Evolutionary conservation across 2,329 filamentous ascomycete genomes (phyloP).

Genomic region (Beauveria sp.): DNA sequence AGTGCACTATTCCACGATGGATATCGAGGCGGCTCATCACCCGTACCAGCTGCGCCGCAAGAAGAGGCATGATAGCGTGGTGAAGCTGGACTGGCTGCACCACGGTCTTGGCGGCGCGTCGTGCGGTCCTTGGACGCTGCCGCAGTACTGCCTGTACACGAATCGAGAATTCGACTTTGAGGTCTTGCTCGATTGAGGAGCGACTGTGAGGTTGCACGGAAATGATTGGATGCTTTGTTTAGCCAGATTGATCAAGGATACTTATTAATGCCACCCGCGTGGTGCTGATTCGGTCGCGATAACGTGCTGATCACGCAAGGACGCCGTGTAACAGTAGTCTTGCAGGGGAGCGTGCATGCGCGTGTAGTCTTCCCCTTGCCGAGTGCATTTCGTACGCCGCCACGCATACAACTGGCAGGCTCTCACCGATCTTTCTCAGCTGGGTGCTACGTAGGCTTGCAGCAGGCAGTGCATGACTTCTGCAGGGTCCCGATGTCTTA

Average conservation of each 20-base stretch:
- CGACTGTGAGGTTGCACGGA: neutral
- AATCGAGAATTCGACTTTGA: conserved; percentile 35
- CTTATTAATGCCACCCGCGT: neutral
- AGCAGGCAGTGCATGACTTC: neutral
- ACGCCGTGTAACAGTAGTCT: neutral
- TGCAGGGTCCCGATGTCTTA: neutral
- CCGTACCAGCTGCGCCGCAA: conserved; percentile 50
- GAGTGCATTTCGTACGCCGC: no score
- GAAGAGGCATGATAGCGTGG: conserved; percentile 41
- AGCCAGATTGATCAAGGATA: neutral
- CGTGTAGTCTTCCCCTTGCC: neutral
- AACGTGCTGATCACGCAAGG: conserved; percentile 5
- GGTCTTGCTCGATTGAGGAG: conserved; percentile 32
- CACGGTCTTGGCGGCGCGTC: conserved; percentile 56
- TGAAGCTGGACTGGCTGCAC: conserved; percentile 53
- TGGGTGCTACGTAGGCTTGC: neutral
- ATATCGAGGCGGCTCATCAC: conserved; percentile 47
- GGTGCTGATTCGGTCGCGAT: neutral
- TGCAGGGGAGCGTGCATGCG: neutral
- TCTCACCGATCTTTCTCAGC: conserved; percentile 2
- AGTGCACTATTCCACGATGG: conserved; percentile 44
- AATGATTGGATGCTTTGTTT: neutral
- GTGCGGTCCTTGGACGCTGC: conserved; percentile 50
- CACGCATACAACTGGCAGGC: neutral
- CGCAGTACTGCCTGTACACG: conserved; percentile 36